Percentiles rank a stretch among this genome's conserved stretches.
phyloP scores from a whole-genome alignment of 441 rosid species.

The Corymbia calophylla region DNA sequence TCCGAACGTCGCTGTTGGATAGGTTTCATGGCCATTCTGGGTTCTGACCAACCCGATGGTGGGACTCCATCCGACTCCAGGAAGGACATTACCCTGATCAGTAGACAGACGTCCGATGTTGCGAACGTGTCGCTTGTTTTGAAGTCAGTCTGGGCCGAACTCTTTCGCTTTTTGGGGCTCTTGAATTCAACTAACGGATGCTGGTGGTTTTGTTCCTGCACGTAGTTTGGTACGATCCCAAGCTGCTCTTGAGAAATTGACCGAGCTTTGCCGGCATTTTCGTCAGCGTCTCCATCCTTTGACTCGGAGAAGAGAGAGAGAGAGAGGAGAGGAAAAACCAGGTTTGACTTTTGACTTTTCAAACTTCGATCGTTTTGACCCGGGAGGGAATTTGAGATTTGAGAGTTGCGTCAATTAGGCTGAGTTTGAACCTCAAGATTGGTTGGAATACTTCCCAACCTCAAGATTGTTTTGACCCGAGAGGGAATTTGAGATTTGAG shows the following conservation, averaged over 20 bases:
- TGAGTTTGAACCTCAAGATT: not conserved
- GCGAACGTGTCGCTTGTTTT: not conserved
- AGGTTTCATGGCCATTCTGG: not conserved
- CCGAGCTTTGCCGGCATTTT: not conserved
- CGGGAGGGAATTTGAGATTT: not conserved
- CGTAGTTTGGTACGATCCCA: not conserved
- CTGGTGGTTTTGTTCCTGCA: not conserved
- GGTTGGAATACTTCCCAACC: not conserved
- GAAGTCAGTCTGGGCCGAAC: not conserved
- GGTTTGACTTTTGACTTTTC: not conserved
- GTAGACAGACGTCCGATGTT: not conserved
- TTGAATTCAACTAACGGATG: not conserved
- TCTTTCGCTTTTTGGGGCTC: not conserved
- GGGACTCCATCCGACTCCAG: not conserved
- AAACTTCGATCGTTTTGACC: not conserved
- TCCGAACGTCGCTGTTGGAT: not conserved
- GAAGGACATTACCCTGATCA: not conserved
- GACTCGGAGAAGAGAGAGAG: not conserved
- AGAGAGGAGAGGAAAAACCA: not conserved
- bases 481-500: not conserved
- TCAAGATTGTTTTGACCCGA: not conserved
- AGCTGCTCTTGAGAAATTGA: not conserved
- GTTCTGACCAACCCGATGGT: not conserved
- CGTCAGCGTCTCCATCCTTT: not conserved
- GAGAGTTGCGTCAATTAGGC: not conserved